Evolutionary conservation across 192 early-diverging fungal genomes (phyloP).

Genomic region (Backusella liffmaniae): DNA sequence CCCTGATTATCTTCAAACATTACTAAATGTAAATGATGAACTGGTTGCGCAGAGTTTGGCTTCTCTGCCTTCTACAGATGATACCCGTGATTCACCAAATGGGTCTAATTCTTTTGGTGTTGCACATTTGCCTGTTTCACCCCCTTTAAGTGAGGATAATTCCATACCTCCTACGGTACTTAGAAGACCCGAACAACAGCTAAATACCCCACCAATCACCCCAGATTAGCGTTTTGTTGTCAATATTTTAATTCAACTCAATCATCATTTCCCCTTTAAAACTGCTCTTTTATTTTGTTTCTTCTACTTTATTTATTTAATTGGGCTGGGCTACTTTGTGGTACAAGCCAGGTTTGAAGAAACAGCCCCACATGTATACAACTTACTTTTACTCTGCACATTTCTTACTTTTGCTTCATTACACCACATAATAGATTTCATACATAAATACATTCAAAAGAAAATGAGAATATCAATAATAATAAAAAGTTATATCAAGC

Average conservation of each 20-base stretch:
- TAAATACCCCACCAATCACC: background rate
- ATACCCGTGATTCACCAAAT: background rate
- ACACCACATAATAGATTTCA: background rate
- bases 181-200: constrained; percentile 22
- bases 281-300: background rate
- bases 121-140: constrained; percentile 13
- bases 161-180: constrained; percentile 54
- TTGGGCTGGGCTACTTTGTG: background rate
- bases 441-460: background rate
- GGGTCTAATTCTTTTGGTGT: constrained; percentile 27
- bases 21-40: constrained; percentile 1
- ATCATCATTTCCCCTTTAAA: background rate
- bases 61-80: background rate
- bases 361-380: background rate
- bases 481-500: background rate
- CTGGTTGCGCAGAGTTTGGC: constrained; percentile 2
- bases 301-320: background rate
- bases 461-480: background rate
- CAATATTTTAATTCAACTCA: background rate
- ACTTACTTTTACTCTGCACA: background rate
- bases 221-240: constrained; percentile 1
- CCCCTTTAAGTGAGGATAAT: constrained; percentile 56
- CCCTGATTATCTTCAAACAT: constrained; percentile 2
- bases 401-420: background rate
- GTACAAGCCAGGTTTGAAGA: background rate